Conservation (phyloP, 208 protist species). For the Phytomonas francai region DNA sequence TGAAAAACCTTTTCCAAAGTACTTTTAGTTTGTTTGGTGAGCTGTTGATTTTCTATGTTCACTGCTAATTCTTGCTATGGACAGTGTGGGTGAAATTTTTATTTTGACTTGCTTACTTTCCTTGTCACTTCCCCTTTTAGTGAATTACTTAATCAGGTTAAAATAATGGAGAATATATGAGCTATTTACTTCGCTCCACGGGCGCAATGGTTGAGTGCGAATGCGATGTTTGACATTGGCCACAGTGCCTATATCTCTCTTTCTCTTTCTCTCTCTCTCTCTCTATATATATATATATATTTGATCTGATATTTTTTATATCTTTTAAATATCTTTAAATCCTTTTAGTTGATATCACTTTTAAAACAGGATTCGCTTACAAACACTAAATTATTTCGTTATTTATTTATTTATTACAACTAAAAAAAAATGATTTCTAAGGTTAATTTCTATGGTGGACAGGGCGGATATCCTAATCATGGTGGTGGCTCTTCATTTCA, state of each 20-base stretch:
- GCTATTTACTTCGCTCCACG: slow-evolving; percentile 2
- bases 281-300: slow-evolving; percentile 19
- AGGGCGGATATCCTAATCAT: neutral
- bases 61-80: slow-evolving; percentile 3
- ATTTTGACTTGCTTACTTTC: slow-evolving; percentile 3
- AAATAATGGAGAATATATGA: slow-evolving; percentile 6
- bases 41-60: slow-evolving; percentile 11
- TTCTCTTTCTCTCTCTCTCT: no score
- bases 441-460: neutral
- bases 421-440: neutral
- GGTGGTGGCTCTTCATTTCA: slow-evolving; percentile 1
- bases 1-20: slow-evolving; percentile 5
- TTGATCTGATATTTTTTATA: slow-evolving; percentile 12
- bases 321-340: slow-evolving; percentile 4
- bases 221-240: neutral
- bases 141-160: slow-evolving; percentile 7
- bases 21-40: slow-evolving; percentile 11
- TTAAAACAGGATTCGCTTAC: slow-evolving; percentile 13
- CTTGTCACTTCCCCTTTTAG: slow-evolving; percentile 8
- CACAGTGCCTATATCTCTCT: no score
- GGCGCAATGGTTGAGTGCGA: neutral
- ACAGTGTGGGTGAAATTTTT: slow-evolving; percentile 8
- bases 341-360: slow-evolving; percentile 6
- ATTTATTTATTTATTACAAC: neutral
- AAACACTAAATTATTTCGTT: slow-evolving; percentile 1